Evolutionary conservation across 2,329 filamentous ascomycete species (phyloP), one percentile per base, ranked within the genome.

Genomic region (Cryoendolithus antarcticus): DNA sequence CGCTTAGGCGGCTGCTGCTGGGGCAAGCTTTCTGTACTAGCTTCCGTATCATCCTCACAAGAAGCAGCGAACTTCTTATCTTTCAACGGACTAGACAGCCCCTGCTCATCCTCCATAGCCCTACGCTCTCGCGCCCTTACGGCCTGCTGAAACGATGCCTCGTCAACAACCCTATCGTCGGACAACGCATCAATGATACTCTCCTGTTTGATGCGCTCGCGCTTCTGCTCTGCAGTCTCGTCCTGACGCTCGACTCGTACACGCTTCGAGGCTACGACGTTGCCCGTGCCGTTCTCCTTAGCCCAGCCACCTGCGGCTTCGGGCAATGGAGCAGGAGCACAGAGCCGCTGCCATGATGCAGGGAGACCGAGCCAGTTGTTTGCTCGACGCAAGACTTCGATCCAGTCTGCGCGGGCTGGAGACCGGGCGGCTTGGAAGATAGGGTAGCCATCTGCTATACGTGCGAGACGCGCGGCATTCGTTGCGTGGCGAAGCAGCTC

Each of bases 401-500:
- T 75, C 84, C 84, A 93, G 60, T 93, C 85, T 3, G 79, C 74
- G 37, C 82, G 76, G 2, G 82, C 77, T 1, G 82, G 77, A 3
- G 75, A 81, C 36, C 80, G 70, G 15, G 79, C 77, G 0, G 77
- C 70, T 46, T 86, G 77, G 54, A 93, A 89, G 35, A 89, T 73
- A 0, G 85, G 85, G 50, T 85, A 88, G 3, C 83, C 84, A 51
- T 91, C 82, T 35, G 75, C 77, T 15, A 91, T 70, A 12, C 83
- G 73, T 4, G 75, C 71, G 2, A 91, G 69, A 4, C 84, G 77
- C 10, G 84, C 82, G 4, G 81, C 84, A 72, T 88, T 91, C 63
- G 86, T 72, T 0, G 83, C 82, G 55, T 91, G 83, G 29, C 84
- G 81, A 36, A 78, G 74, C 28, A 88, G 72, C 57, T 91, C 84